phyloP scores from a whole-genome alignment of 208 protist species.

The Leptomonas pyrrhocoris region DNA sequence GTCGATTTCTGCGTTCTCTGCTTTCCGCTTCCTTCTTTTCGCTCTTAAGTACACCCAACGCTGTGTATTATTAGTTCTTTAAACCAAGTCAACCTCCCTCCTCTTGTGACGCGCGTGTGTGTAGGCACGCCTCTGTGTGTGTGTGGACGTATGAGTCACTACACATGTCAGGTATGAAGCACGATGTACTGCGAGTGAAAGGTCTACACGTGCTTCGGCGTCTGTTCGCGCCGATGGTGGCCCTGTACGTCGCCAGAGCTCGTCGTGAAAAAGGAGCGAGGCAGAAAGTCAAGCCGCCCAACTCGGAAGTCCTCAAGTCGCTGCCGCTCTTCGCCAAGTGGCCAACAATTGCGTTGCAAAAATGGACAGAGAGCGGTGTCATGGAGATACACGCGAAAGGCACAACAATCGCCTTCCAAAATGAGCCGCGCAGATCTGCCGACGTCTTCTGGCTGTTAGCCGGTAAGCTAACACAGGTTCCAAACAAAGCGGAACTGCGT shows the following conservation, averaged over 20 bases:
- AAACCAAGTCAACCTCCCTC: too few relatives aligned
- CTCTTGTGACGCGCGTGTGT: background rate
- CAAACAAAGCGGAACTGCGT: constrained; percentile 45
- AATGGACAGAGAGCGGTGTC: constrained; percentile 29
- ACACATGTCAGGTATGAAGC: constrained; percentile 10
- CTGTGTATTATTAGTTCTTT: too few relatives aligned
- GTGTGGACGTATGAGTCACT: too few relatives aligned
- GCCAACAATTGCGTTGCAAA: constrained; percentile 37
- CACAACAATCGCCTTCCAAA: constrained; percentile 44
- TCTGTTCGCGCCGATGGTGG: constrained; percentile 27
- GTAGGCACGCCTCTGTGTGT: background rate
- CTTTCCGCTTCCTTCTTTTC: background rate
- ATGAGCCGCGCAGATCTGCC: constrained; percentile 41
- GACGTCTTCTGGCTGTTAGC: constrained; percentile 66
- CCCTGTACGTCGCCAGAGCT: constrained; percentile 9
- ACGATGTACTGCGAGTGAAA: constrained; percentile 16
- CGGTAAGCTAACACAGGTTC: constrained; percentile 66
- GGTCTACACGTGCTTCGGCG: constrained; percentile 30
- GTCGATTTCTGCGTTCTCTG: background rate
- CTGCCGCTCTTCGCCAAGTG: constrained; percentile 50
- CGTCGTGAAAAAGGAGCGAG: constrained; percentile 1
- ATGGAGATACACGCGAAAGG: constrained; percentile 36
- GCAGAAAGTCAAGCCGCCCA: constrained; percentile 10
- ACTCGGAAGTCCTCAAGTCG: constrained; percentile 23
- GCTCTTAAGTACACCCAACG: background rate